phyloP scores from a whole-genome alignment of 1,284 basidiomycete species.

The Farysia itapuensis region DNA sequence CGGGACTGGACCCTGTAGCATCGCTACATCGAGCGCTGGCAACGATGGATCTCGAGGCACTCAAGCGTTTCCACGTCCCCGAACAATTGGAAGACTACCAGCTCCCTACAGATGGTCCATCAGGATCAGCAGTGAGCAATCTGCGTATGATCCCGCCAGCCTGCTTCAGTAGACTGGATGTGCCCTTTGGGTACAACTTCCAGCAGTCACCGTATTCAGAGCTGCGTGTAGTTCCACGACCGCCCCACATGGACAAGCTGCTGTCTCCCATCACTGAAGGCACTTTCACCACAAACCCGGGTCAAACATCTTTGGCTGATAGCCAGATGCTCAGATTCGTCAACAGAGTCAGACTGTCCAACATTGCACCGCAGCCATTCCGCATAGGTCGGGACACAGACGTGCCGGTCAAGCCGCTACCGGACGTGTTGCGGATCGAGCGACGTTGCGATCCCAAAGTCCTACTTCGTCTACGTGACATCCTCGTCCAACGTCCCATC shows the following conservation, averaged over 20 bases:
- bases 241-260: neutral
- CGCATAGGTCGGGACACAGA: slow-evolving; percentile 7
- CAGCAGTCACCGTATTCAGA: slow-evolving; percentile 39
- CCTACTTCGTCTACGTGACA: slow-evolving; percentile 5
- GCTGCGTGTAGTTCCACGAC: slow-evolving; percentile 21
- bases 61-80: slow-evolving; percentile 28
- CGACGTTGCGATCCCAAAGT: slow-evolving; percentile 11
- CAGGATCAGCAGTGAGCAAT: slow-evolving; percentile 14
- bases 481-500: slow-evolving; percentile 70
- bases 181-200: slow-evolving; percentile 46
- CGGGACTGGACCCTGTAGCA: slow-evolving; percentile 11
- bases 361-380: slow-evolving; percentile 29
- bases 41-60: slow-evolving; percentile 39
- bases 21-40: slow-evolving; percentile 39
- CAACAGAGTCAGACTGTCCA: slow-evolving; percentile 23
- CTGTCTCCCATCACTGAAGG: neutral
- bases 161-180: slow-evolving; percentile 46
- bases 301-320: neutral
- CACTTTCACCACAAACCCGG: neutral
- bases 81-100: slow-evolving; percentile 42
- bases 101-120: neutral
- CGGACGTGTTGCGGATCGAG: slow-evolving; percentile 21
- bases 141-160: slow-evolving; percentile 50
- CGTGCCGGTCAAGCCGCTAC: slow-evolving; percentile 9
- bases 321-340: slow-evolving; percentile 24